A percentile compares a stretch with the other conserved stretches of the same genome.
phyloP scores from a whole-genome alignment of 2,329 filamentous ascomycete genomes.

The Penicillium decumbens region DNA sequence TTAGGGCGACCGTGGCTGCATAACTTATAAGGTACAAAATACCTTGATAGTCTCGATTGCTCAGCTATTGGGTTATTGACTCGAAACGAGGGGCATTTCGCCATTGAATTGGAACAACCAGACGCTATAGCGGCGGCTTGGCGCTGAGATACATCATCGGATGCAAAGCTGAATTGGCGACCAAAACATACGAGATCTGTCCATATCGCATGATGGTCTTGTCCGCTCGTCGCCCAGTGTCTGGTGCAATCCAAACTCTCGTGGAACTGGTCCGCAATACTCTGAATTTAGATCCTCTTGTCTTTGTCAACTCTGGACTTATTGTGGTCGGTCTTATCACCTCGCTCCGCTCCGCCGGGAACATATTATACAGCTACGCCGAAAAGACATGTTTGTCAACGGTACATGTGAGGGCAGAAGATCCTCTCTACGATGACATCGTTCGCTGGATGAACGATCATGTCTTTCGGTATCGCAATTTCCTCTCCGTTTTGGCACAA shows the following conservation, averaged over 20 bases:
- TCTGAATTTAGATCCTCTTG: not conserved
- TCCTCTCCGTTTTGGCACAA: not conserved
- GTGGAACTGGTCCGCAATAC: not conserved
- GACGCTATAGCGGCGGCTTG: too few species aligned
- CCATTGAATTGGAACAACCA: too few species aligned
- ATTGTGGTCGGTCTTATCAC: not conserved
- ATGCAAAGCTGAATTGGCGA: not conserved
- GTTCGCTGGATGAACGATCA: slow-evolving; percentile 40
- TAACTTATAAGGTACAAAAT: too few species aligned
- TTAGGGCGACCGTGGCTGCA: too few species aligned
- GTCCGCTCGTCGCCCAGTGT: not conserved
- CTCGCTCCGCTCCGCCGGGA: not conserved
- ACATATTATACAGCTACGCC: slow-evolving; percentile 4
- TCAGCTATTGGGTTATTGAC: too few species aligned
- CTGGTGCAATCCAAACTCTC: not conserved
- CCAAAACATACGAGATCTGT: not conserved
- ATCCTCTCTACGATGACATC: slow-evolving; percentile 56
- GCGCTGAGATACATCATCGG: too few species aligned
- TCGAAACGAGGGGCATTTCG: too few species aligned
- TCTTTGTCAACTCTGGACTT: not conserved
- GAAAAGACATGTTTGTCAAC: slow-evolving; percentile 12
- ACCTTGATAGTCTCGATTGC: too few species aligned
- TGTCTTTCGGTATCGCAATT: not conserved
- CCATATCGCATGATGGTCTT: not conserved
- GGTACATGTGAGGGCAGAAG: slow-evolving; percentile 51